Percentiles rank a stretch among this genome's conserved stretches.
Evolutionary conservation across 768 basidiomycete species (phyloP).

Genomic region (Trametes gibbosa): DNA sequence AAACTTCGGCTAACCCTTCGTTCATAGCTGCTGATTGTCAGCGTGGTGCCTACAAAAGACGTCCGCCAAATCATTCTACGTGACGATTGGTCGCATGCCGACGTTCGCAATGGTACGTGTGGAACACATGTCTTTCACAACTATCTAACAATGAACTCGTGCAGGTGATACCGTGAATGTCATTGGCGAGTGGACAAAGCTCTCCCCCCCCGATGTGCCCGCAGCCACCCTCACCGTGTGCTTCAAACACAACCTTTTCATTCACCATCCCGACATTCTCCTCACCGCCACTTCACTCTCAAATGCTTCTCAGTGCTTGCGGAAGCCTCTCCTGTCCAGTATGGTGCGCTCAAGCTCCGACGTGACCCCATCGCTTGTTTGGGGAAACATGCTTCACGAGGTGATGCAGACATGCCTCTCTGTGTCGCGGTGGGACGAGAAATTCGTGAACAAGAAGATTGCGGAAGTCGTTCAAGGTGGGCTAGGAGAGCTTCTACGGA

Average conservation of each 20-base stretch:
- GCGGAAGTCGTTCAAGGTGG: conserved; percentile 51
- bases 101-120: conserved; percentile 54
- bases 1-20: too few relatives aligned
- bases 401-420: conserved; percentile 80
- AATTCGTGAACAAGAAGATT: conserved; percentile 59
- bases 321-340: conserved; percentile 79
- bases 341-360: conserved; percentile 60
- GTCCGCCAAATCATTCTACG: conserved; percentile 54
- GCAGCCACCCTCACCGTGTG: conserved; percentile 54
- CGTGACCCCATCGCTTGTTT: conserved; percentile 67
- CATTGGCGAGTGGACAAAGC: conserved; percentile 45
- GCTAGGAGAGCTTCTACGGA: conserved; percentile 60
- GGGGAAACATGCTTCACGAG: conserved; percentile 93
- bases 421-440: conserved; percentile 58
- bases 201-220: conserved; percentile 22
- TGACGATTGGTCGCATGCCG: conserved; percentile 76
- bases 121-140: neutral
- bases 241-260: conserved; percentile 63
- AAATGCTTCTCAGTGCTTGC: conserved; percentile 75
- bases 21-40: conserved; percentile 51
- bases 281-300: conserved; percentile 89
- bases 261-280: conserved; percentile 91
- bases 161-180: conserved; percentile 82
- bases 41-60: conserved; percentile 38
- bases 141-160: too few relatives aligned